These are phyloP conservation scores for Neonectria faginata DNA, from an alignment of 2,329 filamentous ascomycete genomes.

Conservation along the genomic window DNA sequence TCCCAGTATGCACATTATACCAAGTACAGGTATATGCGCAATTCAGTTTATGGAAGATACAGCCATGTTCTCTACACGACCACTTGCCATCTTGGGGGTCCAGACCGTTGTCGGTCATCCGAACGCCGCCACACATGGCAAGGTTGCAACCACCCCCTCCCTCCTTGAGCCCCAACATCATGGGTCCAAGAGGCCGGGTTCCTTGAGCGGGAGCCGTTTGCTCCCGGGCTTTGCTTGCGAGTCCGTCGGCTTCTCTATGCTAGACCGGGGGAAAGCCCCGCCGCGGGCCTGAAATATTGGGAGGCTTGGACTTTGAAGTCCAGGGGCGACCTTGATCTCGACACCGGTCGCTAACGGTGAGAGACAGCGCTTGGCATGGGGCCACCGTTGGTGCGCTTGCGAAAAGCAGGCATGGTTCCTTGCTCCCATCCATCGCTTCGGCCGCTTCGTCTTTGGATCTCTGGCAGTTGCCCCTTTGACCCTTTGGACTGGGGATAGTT, in stretches of 20 bases:
- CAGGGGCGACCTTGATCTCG: slow-evolving; percentile 21
- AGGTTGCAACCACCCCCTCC: slow-evolving; percentile 19
- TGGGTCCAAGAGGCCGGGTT: slow-evolving; percentile 14
- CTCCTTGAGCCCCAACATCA: slow-evolving; percentile 18
- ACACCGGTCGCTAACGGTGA: slow-evolving; percentile 28
- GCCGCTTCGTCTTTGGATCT: slow-evolving; percentile 8
- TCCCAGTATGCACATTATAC: slow-evolving; percentile 3
- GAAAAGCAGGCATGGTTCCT: slow-evolving; percentile 15
- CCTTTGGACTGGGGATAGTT: slow-evolving; percentile 25
- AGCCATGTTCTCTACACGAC: not conserved
- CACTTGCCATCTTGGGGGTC: slow-evolving; percentile 14
- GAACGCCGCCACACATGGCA: slow-evolving; percentile 18
- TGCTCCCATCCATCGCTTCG: slow-evolving; percentile 14
- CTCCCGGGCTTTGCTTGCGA: slow-evolving; percentile 14
- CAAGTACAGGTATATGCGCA: slow-evolving; percentile 7
- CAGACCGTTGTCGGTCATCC: slow-evolving; percentile 13
- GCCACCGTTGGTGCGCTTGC: slow-evolving; percentile 22
- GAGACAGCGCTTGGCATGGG: slow-evolving; percentile 26
- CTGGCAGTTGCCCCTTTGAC: slow-evolving; percentile 31
- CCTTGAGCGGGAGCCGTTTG: slow-evolving; percentile 13
- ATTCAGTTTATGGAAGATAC: slow-evolving; percentile 16
- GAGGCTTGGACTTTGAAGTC: slow-evolving; percentile 10
- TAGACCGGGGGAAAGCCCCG: slow-evolving; percentile 22
- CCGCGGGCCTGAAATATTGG: slow-evolving; percentile 16
- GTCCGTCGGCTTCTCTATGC: slow-evolving; percentile 3